Evolutionary conservation across 2,329 filamentous ascomycete genomes (phyloP), one percentile per base, ranked within the genome.

Genomic region (Trichoderma koningiopsis): DNA sequence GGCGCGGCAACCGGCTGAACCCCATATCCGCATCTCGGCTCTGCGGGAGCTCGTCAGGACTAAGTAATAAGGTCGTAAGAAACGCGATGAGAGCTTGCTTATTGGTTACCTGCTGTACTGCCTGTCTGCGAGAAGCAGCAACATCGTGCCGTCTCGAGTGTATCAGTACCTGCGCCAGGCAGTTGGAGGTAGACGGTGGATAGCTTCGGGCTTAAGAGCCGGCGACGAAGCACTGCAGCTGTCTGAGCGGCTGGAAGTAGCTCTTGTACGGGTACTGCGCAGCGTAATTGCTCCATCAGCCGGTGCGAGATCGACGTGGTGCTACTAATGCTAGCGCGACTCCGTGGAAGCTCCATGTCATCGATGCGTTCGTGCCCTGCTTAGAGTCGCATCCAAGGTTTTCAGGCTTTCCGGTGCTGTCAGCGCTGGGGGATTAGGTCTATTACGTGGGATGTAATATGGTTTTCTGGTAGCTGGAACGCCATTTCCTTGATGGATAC

Each of bases 11-110:
- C 29, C 52, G 61, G 61, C 61, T 64, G 33, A 43, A 65, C 37
- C 33, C 33, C 62, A 56, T 65, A 52, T 56, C 52, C 62, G 62
- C 49, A 56, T 65, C 52, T 65, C 62, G 62, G 62, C 19, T 65
- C 24, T 56, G 24, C 62, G 62, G 62, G 61, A 64, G n/a, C 16
- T 27, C 22, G 16, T 56, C 29, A 19, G n/a, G 40, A 27, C 43
- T n/a, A 47, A 7, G 14, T 47, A 55, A 27, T 14, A 64, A 55
- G 10, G 52, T 43, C 40, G 52, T 19, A 58, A 35, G 19, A 58
- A 19, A 8, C 33, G 24, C 16, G 19, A 47, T 61, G 43, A 2
- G 40, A 40, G 7, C 37, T 19, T 37, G 55, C 55, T 58, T 58
- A 58, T 49, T 49, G 47, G 22, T 49, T 22, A 49, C 40, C 40